Evolutionary conservation across 2,329 filamentous ascomycete genomes (phyloP), one percentile per base, ranked within the genome.

Genomic region (Mycosphaerella sp.): DNA sequence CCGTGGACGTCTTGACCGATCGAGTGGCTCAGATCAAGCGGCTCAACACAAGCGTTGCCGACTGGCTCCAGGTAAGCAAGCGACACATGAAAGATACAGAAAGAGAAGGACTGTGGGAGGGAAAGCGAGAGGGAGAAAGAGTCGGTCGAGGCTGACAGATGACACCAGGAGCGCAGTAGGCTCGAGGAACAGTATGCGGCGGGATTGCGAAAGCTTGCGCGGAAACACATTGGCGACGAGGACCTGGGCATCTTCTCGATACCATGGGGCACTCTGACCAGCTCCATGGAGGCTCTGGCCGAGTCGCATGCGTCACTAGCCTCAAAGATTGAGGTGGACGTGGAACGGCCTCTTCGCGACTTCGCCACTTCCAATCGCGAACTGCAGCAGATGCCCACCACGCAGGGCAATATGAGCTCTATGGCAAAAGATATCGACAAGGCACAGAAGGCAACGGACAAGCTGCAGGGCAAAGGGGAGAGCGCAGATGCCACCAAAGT

Each of bases 111-210:
- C 4, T 4, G 21, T 4, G 21, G 21, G 6, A 6, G 21, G 21
- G 6, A 6, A 21, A 21, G 21, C 4, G 6, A 6, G 6, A 21
- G 6, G 21, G 21, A 21, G 21, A 21, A 21, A 21, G 21, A 21
- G 21, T 21, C 14, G 28, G 54, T 41, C 25, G 51, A 40, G 55
- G 51, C 52, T 45, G 35, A 48, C 32, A 28, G 39, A 41, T 43
- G 34, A 12, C 17, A 39, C 17, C 69, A 97, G 91, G 93, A 98
- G 75, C 88, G 93, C 62, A 86, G 90, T 68, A 86, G 84, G 64
- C 79, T 97, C 56, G 93, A 98, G 72, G 91, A 97, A 65, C 79
- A 84, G 66, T 98, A 98, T 71, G 87, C 88, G 41, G 77, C 83
- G 63, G 84, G 86, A 39, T 74, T 98, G 62, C 85, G 85, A 64